Evolutionary conservation across 805 yeast genomes (phyloP), one percentile per base, ranked within the genome.

Genomic region (Ogataea pini): DNA sequence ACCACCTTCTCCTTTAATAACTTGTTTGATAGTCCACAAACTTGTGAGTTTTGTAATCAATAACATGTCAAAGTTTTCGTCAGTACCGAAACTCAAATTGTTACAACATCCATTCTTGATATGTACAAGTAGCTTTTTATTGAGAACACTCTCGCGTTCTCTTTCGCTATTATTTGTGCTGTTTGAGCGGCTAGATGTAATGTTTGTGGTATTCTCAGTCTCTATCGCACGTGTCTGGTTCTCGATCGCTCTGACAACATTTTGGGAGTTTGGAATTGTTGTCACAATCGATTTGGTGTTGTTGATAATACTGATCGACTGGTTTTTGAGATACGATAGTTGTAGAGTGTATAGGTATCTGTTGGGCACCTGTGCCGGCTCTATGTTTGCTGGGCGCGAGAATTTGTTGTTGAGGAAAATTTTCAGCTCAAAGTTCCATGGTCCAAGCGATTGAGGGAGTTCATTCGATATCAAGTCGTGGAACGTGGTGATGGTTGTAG

Each of bases 1-100:
- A 0, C 96, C 96, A 8, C 86, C 85, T 51, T 86, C 91, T 1
- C 92, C 94, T 57, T 80, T 78, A 42, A 86, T 75, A 8, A 78
- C 71, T 63, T 88, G 96, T 51, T 88, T 71, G 37, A 79, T 72
- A 0, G 73, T 67, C 96, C 96, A 88, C 43, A 84, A 62, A 53
- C 87, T 79, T 60, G 82, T 85, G 46, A 88, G 64, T 58, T 85
- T 84, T 27, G 75, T 74, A 17, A 70, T 70, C 2, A 84, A 62
- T 37, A 87, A 72, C 31, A 64, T 60, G 43, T 82, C 88, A 57
- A 86, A 77, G 20, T 77, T 72, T 49, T 83, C 87, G 46, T 75
- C 51, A 3, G 63, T 44, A 12, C 47, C 44, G 3, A 31, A 32
- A 18, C 52, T 47, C 44, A 79, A 47, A 48, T 78, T 68, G 10